Evolutionary conservation across 352 stramenopile species (phyloP), one percentile per base, ranked within the genome.

Genomic region (Phytophthora pluvialis): DNA sequence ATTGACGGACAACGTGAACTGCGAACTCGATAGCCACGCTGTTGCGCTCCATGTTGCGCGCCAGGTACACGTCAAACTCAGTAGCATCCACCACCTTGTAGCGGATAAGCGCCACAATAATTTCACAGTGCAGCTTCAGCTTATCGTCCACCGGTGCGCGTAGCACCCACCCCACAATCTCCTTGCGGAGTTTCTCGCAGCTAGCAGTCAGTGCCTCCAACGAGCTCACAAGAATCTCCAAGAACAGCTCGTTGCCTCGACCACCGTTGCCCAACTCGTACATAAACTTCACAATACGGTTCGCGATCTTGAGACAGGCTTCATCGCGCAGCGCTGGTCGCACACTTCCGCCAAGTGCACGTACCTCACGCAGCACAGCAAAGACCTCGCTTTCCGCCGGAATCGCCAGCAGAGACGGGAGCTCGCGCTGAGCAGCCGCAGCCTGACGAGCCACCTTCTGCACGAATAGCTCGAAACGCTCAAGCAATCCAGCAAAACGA

Each of bases 271-370:
- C 86, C 16, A 96, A 67, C 63, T 99, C 96, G 60, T 99, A 99
- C 65, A 99, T 91, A 49, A 95, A 95, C 79, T 99, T 99, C 62
- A 99, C 98, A 53, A 99, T 98, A 21, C 85, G 88, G 67, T 99
- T 96, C 1, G 93, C 94, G 66, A 99, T 98, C 72, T 94, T 97
- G n/a, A 99, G 78, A 26, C 94, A 94, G 15, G 93, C 89, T 74
- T 99, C 95, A 68, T 97, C 90, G 15, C 90, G 83, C 10, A 93
- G 64, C 4, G 72, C 66, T 21, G 85, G 81, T 67, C 92, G 91
- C n/a, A 96, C 88, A 42, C 79, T 86, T 7, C 75, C 69, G 16
- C 85, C 86, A 42, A 94, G 73, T 38, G 83, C 81, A 39, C 86
- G 86, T 12, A 96, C 83, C 70, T 94, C 88, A 35, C 86, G 82